Evolutionary conservation across 2,329 filamentous ascomycete species (phyloP).

Genomic region (Paramyrothecium roridum): DNA sequence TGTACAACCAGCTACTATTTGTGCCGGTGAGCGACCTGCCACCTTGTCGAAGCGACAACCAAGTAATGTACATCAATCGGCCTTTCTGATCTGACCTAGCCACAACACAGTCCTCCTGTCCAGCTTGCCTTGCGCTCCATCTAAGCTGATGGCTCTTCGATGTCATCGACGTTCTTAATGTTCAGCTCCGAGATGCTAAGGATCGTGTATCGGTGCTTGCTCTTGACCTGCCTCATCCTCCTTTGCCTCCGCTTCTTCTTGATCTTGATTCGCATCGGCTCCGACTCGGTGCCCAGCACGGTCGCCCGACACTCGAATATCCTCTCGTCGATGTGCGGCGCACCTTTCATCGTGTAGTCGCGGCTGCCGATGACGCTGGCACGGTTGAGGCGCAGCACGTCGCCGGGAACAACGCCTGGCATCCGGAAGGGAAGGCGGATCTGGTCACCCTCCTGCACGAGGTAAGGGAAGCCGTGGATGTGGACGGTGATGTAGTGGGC

Average conservation of each 20-base stretch:
- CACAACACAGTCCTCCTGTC: neutral
- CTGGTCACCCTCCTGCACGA: constrained; percentile 72
- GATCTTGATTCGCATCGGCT: constrained; percentile 72
- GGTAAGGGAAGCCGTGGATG: constrained; percentile 77
- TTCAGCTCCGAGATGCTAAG: constrained; percentile 79
- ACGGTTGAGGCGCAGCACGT: constrained; percentile 83
- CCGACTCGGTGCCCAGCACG: constrained; percentile 80
- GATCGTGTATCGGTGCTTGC: constrained; percentile 89
- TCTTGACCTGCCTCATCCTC: constrained; percentile 71
- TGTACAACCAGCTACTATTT: constrained; percentile 20
- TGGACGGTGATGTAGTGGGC: constrained; percentile 76
- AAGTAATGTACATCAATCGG: neutral
- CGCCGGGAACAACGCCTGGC: constrained; percentile 73
- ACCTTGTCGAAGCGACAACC: constrained; percentile 1
- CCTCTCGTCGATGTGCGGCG: constrained; percentile 77
- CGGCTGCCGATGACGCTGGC: constrained; percentile 79
- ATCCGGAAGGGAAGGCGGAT: constrained; percentile 78
- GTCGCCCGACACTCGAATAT: constrained; percentile 82
- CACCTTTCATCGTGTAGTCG: constrained; percentile 84
- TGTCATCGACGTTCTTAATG: constrained; percentile 47
- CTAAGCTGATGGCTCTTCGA: constrained; percentile 22
- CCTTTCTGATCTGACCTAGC: neutral
- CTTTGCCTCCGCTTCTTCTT: constrained; percentile 80
- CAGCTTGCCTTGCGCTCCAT: constrained; percentile 3
- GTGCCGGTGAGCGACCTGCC: neutral